phyloP scores from a whole-genome alignment of 345 rosid species.

The sweet orange (Citrus sinensis) region DNA sequence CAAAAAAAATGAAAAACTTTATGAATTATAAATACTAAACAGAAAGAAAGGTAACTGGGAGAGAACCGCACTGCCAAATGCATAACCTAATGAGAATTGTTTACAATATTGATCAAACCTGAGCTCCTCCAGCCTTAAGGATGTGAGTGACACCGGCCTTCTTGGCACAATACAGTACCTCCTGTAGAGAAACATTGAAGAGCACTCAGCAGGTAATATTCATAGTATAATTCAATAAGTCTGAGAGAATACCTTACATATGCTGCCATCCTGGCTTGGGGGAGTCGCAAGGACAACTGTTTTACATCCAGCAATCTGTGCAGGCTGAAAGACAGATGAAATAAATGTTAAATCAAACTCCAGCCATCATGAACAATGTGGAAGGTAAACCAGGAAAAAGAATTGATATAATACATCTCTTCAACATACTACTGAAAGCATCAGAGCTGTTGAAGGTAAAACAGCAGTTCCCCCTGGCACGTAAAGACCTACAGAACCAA shows the following conservation, averaged over 20 bases:
- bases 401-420: background rate
- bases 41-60: background rate
- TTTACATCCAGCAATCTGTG: constrained; percentile 91
- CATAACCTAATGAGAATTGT: background rate
- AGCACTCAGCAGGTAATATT: background rate
- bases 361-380: background rate
- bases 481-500: constrained; percentile 90
- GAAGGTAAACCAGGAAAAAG: constrained; percentile 1
- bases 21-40: background rate
- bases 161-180: constrained; percentile 89
- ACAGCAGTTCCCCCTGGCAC: constrained; percentile 96
- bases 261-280: constrained; percentile 74
- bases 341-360: constrained; percentile 10
- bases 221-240: background rate
- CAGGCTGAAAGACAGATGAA: constrained; percentile 54
- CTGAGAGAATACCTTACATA: constrained; percentile 62
- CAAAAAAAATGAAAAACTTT: background rate
- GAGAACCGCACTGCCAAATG: background rate
- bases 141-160: constrained; percentile 92
- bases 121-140: constrained; percentile 96
- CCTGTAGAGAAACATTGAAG: constrained; percentile 34
- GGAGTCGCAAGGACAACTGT: constrained; percentile 89
- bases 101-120: constrained; percentile 43
- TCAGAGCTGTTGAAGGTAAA: constrained; percentile 89
- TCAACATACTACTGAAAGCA: constrained; percentile 82